Evolutionary conservation across 176 grass and related monocot species (phyloP), one percentile per base, ranked within the genome.

Genomic region (Zea luxurians): DNA sequence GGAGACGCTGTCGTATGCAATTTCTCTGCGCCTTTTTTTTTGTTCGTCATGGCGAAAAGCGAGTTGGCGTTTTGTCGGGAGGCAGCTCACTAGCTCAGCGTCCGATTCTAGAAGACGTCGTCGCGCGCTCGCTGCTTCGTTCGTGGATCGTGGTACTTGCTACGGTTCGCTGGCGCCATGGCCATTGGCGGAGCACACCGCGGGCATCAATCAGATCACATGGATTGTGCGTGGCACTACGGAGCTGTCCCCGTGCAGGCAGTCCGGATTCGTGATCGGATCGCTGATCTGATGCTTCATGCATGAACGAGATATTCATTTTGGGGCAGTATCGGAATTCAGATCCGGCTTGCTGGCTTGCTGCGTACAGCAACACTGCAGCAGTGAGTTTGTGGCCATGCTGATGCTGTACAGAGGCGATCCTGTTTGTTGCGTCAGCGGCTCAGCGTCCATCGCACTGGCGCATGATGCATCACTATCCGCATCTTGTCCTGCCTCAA

Each of bases 401-500:
- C 27, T 27, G 27, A 27, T 27, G 27, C 27, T 27, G 64, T 55
- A 18, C 16, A 55, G 63, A 47, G 63, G 54, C 53, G 10, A 18
- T 36, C 13, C 27, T 50, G 58, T 71, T 41, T 47, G 5, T 78
- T 13, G 34, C 50, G 61, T 40, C 35, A 49, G 16, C 10, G 37
- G 27, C 27, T 27, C 27, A 27, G 27, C 27, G 27, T 27, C 27
- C 27, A 27, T 27, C 27, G 27, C 27, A 27, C 27, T 27, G 67
- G 43, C 9, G 43, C 71, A 71, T 27, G 57, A 60, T 27, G 57
- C 18, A 27, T 84, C 81, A 74, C 80, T 84, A 69, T 54, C 57
- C 77, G 48, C 72, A 81, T 89, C 87, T 84, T 77, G 82, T 81
- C 87, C 77, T 84, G 37, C 58, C 10, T 81, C 68, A 5, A 1